Evolutionary conservation across 169 alveolate species (phyloP), one percentile per base, ranked within the genome.

Genomic region (Plasmodium yoelii): DNA sequence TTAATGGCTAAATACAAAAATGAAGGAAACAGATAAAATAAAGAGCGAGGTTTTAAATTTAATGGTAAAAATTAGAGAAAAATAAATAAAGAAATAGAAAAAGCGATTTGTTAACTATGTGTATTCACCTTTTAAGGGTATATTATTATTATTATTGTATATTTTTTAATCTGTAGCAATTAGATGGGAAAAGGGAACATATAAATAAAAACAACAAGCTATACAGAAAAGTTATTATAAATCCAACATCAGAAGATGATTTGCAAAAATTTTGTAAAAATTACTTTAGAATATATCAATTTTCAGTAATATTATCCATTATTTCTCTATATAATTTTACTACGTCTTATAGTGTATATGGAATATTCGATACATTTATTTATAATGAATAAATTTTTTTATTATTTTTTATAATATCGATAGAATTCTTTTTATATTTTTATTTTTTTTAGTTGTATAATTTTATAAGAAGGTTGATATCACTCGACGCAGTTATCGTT

Each of bases 171-270:
- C 24, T 69, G 6, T 22, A 82, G 84, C 60, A 82, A 42, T 53
- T 69, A 68, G 70, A 67, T 61, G 90, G 84, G 24, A 82, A 82
- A 22, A 67, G 84, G 56, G 69, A 82, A 57, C 56, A 57, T 46
- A 18, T 65, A 68, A 73, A 64, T n/a, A 69, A 72, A 22, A 72
- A 64, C 57, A 71, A 70, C 22, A 86, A 86, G 19, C 19, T 70
- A 26, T 86, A 86, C 67, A 86, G 91, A 70, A 86, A 86, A 86
- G 87, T 86, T 71, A 64, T 69, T 69, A 86, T 86, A 72, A 86
- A 86, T 59, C 91, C 91, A 51, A 70, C 75, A 2, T 69, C 87
- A n/a, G 91, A 86, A 86, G 91, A 86, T 42, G 91, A 86, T 24
- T 46, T 86, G 34, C 91, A 86, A 70, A 86, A 86, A 57, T 86